phyloP scores from a whole-genome alignment of 371 early-diverging fungal genomes.

The Smittium mucronatum region DNA sequence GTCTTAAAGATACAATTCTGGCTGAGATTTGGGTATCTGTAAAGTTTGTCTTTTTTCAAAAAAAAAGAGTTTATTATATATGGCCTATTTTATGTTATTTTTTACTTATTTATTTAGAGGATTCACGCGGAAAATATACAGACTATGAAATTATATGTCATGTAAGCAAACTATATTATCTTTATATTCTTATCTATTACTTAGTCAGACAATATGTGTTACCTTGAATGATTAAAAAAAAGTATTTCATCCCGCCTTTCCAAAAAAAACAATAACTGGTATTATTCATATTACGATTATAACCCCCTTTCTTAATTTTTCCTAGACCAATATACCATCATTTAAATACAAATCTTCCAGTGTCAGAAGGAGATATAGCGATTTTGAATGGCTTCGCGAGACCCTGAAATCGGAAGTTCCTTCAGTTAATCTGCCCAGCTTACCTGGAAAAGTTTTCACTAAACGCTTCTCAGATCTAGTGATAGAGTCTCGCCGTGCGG shows the following conservation, averaged over 20 bases:
- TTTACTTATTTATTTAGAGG: not conserved
- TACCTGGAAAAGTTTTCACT: slow-evolving; percentile 94
- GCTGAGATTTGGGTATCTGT: too few species aligned
- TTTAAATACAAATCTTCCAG: slow-evolving; percentile 76
- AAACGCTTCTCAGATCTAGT: slow-evolving; percentile 90
- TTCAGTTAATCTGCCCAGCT: slow-evolving; percentile 86
- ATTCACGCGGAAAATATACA: slow-evolving; percentile 79
- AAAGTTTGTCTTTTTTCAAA: too few species aligned
- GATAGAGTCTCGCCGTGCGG: slow-evolving; percentile 80
- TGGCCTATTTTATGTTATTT: too few species aligned
- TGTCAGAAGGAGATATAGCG: slow-evolving; percentile 89
- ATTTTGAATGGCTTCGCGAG: slow-evolving; percentile 96
- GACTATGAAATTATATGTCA: slow-evolving; percentile 91
- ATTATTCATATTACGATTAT: too few species aligned
- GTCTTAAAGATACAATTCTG: too few species aligned
- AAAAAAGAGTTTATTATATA: too few species aligned
- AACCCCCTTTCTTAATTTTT: not conserved
- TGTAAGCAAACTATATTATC: slow-evolving; percentile 35
- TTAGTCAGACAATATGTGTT: too few species aligned
- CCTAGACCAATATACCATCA: slow-evolving; percentile 81
- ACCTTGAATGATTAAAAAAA: too few species aligned
- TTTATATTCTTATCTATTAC: slow-evolving; percentile 6
- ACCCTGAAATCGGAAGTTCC: slow-evolving; percentile 79
- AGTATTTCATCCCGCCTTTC: too few species aligned
- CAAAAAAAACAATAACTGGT: too few species aligned